Percentiles rank a stretch among this genome's conserved stretches.
Evolutionary conservation across 108 stramenopile species (phyloP).

Genomic region (Skeletonema costatum): DNA sequence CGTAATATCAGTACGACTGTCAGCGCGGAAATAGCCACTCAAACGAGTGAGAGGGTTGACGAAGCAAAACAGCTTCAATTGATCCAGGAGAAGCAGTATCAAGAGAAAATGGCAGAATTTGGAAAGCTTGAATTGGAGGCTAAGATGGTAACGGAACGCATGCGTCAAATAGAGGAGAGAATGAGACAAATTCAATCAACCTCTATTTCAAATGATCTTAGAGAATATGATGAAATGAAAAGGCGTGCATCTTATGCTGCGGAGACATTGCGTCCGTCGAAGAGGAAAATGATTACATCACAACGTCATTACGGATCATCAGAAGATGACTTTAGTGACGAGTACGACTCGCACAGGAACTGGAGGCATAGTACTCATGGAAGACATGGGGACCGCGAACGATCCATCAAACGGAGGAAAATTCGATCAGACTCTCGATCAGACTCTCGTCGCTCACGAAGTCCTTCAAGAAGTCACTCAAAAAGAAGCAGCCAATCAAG

Average conservation of each 20-base stretch:
- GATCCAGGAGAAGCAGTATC: slow-evolving; percentile 14
- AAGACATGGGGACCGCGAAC: not conserved
- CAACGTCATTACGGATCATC: slow-evolving; percentile 8
- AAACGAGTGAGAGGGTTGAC: not conserved
- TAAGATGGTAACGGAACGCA: slow-evolving; percentile 15
- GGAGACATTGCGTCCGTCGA: not conserved
- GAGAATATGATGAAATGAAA: slow-evolving; percentile 6
- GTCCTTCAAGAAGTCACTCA: not conserved
- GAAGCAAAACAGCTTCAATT: slow-evolving; percentile 6
- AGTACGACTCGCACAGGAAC: slow-evolving; percentile 1
- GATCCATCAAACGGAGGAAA: not conserved
- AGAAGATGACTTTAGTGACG: slow-evolving; percentile 1
- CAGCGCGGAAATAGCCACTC: not conserved
- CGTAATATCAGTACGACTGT: not conserved
- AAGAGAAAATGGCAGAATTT: slow-evolving; percentile 24
- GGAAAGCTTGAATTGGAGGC: slow-evolving; percentile 25
- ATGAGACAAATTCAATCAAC: slow-evolving; percentile 15
- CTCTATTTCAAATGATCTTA: slow-evolving; percentile 1
- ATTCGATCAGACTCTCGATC: not conserved
- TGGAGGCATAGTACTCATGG: not conserved
- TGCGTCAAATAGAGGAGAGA: slow-evolving; percentile 25
- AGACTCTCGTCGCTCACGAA: not conserved
- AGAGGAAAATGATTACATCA: slow-evolving; percentile 2
- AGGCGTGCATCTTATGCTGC: not conserved
- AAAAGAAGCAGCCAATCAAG: not conserved